Conservation (phyloP, 345 rosid genomes). For the Rhodamnia argentea region DNA sequence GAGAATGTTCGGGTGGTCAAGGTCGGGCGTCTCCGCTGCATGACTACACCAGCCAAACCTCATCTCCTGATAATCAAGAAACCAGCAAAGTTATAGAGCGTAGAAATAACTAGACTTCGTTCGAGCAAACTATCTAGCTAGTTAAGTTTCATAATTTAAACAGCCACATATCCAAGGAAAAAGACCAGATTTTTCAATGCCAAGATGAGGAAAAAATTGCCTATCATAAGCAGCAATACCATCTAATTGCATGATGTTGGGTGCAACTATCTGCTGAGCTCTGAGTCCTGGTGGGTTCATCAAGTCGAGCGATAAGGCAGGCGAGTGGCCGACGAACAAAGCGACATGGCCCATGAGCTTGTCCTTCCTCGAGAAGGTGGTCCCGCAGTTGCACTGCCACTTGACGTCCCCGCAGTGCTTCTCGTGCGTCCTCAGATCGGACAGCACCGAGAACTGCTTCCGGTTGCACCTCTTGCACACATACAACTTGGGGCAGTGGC, state of each 20-base stretch:
- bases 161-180: neutral
- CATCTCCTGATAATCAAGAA: neutral
- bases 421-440: constrained; percentile 90
- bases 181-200: neutral
- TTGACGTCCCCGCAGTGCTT: constrained; percentile 75
- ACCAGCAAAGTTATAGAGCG: neutral
- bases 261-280: neutral
- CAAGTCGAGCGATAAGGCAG: constrained; percentile 4
- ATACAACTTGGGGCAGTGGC: constrained; percentile 88
- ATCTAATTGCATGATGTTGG: neutral
- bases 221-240: neutral
- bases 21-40: neutral
- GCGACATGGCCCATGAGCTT: constrained; percentile 77
- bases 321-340: constrained; percentile 64
- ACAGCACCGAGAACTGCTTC: constrained; percentile 81
- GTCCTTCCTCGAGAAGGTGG: constrained; percentile 80
- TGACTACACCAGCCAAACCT: neutral
- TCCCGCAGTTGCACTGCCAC: constrained; percentile 88
- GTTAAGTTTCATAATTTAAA: neutral
- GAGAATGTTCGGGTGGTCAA: neutral
- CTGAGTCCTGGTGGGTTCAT: neutral
- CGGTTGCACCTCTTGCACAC: constrained; percentile 64
- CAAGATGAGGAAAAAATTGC: neutral
- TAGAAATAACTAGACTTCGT: neutral
- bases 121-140: neutral